phyloP scores from a whole-genome alignment of 345 rosid genomes.

The Barbarea vulgaris region DNA sequence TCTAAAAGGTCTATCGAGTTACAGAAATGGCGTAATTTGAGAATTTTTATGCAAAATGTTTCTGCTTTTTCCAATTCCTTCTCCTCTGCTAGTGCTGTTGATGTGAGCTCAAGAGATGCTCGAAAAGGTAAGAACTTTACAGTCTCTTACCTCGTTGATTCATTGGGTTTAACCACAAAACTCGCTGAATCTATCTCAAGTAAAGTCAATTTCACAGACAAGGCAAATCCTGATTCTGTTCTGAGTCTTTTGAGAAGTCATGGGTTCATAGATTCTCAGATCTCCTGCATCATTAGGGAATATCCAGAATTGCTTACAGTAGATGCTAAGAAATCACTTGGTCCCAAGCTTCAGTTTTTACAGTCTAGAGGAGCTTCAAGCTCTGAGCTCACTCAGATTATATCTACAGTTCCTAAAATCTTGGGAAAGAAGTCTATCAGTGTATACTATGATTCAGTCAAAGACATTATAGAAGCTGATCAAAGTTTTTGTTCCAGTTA shows the following conservation, averaged over 20 bases:
- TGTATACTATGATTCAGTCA: slow-evolving; percentile 17
- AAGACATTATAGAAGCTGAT: neutral
- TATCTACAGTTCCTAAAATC: slow-evolving; percentile 22
- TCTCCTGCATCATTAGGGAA: slow-evolving; percentile 2
- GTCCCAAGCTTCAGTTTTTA: slow-evolving; percentile 40
- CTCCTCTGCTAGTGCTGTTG: neutral
- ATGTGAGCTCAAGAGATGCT: neutral
- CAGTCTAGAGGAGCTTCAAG: slow-evolving; percentile 37
- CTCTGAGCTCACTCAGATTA: slow-evolving; percentile 19
- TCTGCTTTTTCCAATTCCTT: neutral
- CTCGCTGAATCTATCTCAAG: slow-evolving; percentile 18
- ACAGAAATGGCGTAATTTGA: neutral
- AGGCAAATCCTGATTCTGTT: slow-evolving; percentile 13
- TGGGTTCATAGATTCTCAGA: slow-evolving; percentile 21
- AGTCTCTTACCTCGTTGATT: slow-evolving; percentile 21
- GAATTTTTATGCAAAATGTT: neutral
- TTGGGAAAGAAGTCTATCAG: neutral
- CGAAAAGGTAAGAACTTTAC: slow-evolving; percentile 20
- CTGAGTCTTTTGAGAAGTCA: slow-evolving; percentile 1
- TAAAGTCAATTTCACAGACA: neutral
- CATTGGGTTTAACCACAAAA: slow-evolving; percentile 29
- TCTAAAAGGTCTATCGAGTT: neutral
- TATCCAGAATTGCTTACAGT: slow-evolving; percentile 23
- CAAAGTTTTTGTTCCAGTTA: neutral
- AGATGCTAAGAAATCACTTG: slow-evolving; percentile 13